phyloP scores from a whole-genome alignment of 306 rosid species.

The Dalbergia cultrata region DNA sequence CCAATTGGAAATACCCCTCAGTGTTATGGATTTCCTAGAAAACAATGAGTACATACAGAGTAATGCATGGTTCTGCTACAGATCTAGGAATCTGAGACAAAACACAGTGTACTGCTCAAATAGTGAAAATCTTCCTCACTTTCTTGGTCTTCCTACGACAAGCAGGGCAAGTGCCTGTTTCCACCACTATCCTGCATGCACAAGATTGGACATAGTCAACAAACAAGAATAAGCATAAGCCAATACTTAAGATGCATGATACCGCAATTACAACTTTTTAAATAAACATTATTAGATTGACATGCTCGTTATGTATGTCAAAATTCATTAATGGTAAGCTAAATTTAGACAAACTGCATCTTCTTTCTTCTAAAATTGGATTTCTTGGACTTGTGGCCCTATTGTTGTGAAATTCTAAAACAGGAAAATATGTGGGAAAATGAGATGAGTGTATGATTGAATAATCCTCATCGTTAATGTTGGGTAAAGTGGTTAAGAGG shows the following conservation, averaged over 20 bases:
- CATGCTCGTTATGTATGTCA: neutral
- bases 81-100: neutral
- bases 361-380: constrained; percentile 3
- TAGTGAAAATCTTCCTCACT: constrained; percentile 81
- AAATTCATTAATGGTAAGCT: neutral
- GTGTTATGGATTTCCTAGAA: constrained; percentile 46
- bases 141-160: constrained; percentile 80
- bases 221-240: neutral
- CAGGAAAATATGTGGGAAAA: neutral
- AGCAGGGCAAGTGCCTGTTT: constrained; percentile 76
- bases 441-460: neutral
- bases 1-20: constrained; percentile 29
- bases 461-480: too few relatives aligned
- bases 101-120: constrained; percentile 46
- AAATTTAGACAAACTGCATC: too few relatives aligned
- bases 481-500: too few relatives aligned
- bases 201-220: constrained; percentile 12
- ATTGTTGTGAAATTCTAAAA: neutral
- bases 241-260: constrained; percentile 9
- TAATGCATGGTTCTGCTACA: constrained; percentile 12
- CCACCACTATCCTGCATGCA: constrained; percentile 77
- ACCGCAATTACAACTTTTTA: neutral
- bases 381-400: constrained; percentile 6
- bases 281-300: neutral
- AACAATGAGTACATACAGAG: constrained; percentile 32